Evolutionary conservation across 2,329 filamentous ascomycete genomes (phyloP).

Genomic region (Cladophialophora immunda): DNA sequence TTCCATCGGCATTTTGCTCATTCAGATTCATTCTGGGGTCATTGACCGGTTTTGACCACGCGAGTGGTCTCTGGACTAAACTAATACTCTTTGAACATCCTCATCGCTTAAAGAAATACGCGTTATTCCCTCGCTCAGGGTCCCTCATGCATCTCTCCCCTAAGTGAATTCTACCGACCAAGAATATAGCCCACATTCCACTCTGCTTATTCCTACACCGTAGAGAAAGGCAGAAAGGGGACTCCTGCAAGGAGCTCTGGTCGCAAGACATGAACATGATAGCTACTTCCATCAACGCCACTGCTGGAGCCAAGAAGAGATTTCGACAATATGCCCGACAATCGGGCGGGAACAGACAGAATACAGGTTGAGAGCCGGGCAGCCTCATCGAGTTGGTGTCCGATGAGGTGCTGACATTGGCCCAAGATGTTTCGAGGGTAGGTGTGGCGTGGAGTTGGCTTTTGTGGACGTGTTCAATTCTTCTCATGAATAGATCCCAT

Average conservation of each 20-base stretch:
- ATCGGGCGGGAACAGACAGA: background rate
- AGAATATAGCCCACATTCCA: background rate
- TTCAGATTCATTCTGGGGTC: conserved; percentile 4
- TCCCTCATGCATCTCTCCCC: background rate
- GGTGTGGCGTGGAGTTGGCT: background rate
- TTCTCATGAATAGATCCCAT: background rate
- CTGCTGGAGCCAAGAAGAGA: conserved; percentile 1
- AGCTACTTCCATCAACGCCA: conserved; percentile 5
- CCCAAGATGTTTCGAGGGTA: background rate
- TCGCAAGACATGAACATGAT: conserved; percentile 2
- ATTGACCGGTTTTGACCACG: background rate
- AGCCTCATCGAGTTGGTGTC: background rate
- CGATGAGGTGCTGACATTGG: conserved; percentile 1
- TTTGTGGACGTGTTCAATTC: background rate
- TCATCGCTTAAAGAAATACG: background rate
- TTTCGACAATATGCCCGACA: background rate
- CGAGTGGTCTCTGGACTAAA: conserved; percentile 7
- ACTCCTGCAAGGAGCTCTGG: background rate
- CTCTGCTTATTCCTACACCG: background rate
- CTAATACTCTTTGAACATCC: conserved; percentile 4
- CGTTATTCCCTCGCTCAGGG: background rate
- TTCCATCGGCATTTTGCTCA: background rate
- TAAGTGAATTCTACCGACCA: background rate
- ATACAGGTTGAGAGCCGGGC: background rate
- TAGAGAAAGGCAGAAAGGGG: background rate